Evolutionary conservation across 164 flowering plant genomes (phyloP), one percentile per base, ranked within the genome.

Genomic region (Protea cynaroides): DNA sequence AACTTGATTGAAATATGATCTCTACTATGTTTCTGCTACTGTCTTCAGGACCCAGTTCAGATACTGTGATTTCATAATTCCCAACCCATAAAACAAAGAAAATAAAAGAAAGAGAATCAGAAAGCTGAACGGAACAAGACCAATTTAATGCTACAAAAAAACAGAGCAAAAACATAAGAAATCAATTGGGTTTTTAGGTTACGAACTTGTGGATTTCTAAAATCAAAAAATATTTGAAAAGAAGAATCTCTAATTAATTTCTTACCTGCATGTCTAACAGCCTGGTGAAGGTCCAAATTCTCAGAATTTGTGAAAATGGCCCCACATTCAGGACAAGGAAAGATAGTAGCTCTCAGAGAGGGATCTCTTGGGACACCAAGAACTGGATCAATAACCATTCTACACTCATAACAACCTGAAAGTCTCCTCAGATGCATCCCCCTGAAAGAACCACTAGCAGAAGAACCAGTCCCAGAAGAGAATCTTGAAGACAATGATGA

Each of bases 1-100:
- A 89, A 75, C 98, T 92, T 62, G 96, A 89, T 65, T 90, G 89
- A 80, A 90, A 93, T 80, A 93, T 93, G 80, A 93, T 93, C 74
- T 93, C 96, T 70, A 93, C 97, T 67, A 90, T 86, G 84, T 88
- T 93, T 80, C 82, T 84, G 84, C 97, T 86, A 54, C 86, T 76
- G 71, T 90, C 97, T 43, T 90, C 96, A 3, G 84, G 80, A 47
- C 85, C 91, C 74, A 93, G 74, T 61, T 93, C 96, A 13, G 94
- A 88, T 18, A 93, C 98, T 93, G 83, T 56, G 43, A 18, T 47
- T 36, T 19, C 34, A 29, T 29, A 29, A 29, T 29, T 29, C 4
- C 1, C 34, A 29, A 29, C 1, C 34, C 34, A 29, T 29, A 29
- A 29, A 29, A 29, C 34, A 29, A 29, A 29, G 34, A 29, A 29